phyloP scores from a whole-genome alignment of 192 early-diverging fungal species.

The Backusella australiensis region DNA sequence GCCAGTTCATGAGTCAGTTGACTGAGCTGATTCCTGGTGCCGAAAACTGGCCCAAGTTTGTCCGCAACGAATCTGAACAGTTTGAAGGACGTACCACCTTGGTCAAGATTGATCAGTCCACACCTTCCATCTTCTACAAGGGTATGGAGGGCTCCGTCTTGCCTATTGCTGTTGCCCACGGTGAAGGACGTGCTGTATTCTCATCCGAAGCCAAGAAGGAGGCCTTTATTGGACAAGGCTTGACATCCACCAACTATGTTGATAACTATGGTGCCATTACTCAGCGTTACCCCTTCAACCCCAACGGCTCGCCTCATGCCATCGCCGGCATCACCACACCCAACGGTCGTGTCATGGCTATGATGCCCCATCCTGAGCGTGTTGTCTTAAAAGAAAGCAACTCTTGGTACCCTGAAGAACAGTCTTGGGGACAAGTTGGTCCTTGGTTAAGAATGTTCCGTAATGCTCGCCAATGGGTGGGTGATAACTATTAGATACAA shows the following conservation, averaged over 20 bases:
- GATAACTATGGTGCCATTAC: conserved; percentile 78
- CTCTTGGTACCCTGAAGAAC: conserved; percentile 77
- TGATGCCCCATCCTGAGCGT: conserved; percentile 99
- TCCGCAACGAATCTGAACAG: conserved; percentile 89
- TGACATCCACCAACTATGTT: conserved; percentile 76
- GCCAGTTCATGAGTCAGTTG: conserved; percentile 93
- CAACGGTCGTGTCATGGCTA: conserved; percentile 86
- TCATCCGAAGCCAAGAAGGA: conserved; percentile 37
- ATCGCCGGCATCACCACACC: conserved; percentile 84
- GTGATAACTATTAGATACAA: conserved; percentile 14
- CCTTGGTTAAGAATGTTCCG: conserved; percentile 94
- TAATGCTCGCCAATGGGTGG: conserved; percentile 91
- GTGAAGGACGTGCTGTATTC: conserved; percentile 93
- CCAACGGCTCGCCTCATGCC: conserved; percentile 88
- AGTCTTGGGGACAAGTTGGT: conserved; percentile 65
- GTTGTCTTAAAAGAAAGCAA: conserved; percentile 81
- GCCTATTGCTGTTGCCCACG: conserved; percentile 96
- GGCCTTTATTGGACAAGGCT: conserved; percentile 43
- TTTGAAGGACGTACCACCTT: conserved; percentile 91
- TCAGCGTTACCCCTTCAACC: conserved; percentile 93
- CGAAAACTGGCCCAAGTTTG: conserved; percentile 88
- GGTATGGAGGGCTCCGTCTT: conserved; percentile 89
- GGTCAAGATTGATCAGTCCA: conserved; percentile 55
- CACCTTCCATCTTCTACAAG: conserved; percentile 74
- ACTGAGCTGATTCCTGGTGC: conserved; percentile 85